Evolutionary conservation across 2,329 filamentous ascomycete genomes (phyloP).

Genomic region (Diplodia sapinea): DNA sequence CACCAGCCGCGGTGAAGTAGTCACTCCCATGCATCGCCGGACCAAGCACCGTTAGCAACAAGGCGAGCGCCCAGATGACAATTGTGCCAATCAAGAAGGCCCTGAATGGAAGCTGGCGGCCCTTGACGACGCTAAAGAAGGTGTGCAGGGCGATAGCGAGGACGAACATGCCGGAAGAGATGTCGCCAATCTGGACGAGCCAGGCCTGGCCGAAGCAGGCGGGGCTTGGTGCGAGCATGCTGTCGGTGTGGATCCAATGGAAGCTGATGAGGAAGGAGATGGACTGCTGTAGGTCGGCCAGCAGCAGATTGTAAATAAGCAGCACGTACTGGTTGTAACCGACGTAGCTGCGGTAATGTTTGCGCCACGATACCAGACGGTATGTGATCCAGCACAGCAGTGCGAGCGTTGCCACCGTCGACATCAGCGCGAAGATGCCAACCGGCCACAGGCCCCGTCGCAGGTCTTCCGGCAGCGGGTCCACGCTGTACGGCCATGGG

Average conservation of each 20-base stretch:
- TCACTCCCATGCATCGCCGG: slow-evolving; percentile 49
- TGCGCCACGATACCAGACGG: slow-evolving; percentile 58
- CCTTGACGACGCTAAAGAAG: slow-evolving; percentile 56
- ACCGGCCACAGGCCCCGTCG: slow-evolving; percentile 55
- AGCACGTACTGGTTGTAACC: slow-evolving; percentile 62
- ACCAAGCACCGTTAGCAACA: slow-evolving; percentile 55
- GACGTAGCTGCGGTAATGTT: slow-evolving; percentile 55
- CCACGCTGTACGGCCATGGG: slow-evolving; percentile 41
- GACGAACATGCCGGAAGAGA: slow-evolving; percentile 60
- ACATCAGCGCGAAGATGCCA: slow-evolving; percentile 54
- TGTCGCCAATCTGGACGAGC: slow-evolving; percentile 60
- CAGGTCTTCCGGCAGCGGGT: slow-evolving; percentile 40
- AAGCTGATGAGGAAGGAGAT: slow-evolving; percentile 57
- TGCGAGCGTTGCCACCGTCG: slow-evolving; percentile 51
- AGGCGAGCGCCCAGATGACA: slow-evolving; percentile 54
- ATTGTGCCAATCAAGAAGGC: slow-evolving; percentile 53
- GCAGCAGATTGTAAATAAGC: slow-evolving; percentile 59
- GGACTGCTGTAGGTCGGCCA: slow-evolving; percentile 61
- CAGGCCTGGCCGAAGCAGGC: slow-evolving; percentile 59
- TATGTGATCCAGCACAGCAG: slow-evolving; percentile 58
- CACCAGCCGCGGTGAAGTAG: slow-evolving; percentile 57
- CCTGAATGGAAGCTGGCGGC: slow-evolving; percentile 54
- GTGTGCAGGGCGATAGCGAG: slow-evolving; percentile 62
- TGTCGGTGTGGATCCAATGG: slow-evolving; percentile 54
- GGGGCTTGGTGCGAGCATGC: slow-evolving; percentile 52